Conservation (phyloP, 176 grass and related monocot genomes). For the Dendrocalamus sinicus region DNA sequence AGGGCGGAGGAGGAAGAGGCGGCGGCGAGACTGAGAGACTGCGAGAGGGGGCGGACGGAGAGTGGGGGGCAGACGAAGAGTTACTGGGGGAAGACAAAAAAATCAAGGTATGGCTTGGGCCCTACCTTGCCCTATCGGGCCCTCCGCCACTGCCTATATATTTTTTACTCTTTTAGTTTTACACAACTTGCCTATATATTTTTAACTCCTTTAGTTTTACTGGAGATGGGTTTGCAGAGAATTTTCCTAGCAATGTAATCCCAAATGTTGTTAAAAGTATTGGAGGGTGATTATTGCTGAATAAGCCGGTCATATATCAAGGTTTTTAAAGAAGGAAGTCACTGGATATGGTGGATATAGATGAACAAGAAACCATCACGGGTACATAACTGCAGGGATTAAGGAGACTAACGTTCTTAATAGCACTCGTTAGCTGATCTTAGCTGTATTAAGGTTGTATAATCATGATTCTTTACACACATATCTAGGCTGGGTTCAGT, state of each 20-base stretch:
- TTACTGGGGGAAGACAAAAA: too few relatives aligned
- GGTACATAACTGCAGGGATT: background rate
- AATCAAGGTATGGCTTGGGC: too few relatives aligned
- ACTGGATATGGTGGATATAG: background rate
- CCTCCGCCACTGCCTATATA: too few relatives aligned
- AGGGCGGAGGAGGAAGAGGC: too few relatives aligned
- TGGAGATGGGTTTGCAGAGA: background rate
- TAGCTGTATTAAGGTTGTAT: constrained; percentile 50
- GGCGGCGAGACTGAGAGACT: too few relatives aligned
- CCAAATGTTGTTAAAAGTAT: background rate
- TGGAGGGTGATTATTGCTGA: background rate
- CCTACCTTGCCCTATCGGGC: too few relatives aligned
- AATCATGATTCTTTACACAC: constrained; percentile 50
- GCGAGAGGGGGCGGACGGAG: too few relatives aligned
- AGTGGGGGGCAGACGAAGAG: too few relatives aligned
- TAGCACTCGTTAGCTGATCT: constrained; percentile 24
- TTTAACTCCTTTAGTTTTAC: background rate
- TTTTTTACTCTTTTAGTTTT: background rate
- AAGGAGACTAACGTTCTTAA: constrained; percentile 41
- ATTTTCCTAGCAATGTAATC: background rate
- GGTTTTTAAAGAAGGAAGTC: background rate
- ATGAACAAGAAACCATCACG: background rate
- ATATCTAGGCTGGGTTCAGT: constrained; percentile 51
- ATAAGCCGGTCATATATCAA: background rate
- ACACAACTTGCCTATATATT: background rate